phyloP scores from a whole-genome alignment of 208 protist species.

The Acanthamoeba castellanii region DNA sequence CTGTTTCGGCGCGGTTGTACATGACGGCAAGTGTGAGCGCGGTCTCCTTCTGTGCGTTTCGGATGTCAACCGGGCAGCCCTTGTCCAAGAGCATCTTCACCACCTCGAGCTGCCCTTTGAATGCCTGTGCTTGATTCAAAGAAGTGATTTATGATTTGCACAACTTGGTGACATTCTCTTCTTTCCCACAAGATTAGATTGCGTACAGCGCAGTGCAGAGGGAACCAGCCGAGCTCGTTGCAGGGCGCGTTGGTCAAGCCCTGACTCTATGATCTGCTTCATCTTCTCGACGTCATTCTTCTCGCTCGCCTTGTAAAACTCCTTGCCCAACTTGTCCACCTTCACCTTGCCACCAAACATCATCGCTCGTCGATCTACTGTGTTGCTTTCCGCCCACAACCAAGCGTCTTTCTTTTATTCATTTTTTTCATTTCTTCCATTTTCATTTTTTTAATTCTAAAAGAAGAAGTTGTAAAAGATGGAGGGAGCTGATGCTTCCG shows the following conservation, averaged over 20 bases:
- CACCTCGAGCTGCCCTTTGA: slow-evolving; percentile 1
- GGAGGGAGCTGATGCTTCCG: background rate
- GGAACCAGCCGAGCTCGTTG: background rate
- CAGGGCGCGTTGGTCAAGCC: background rate
- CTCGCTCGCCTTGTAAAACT: background rate
- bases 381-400: too few relatives aligned
- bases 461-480: background rate
- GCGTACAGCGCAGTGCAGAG: background rate
- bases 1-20: slow-evolving; percentile 12
- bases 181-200: too few relatives aligned
- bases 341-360: background rate
- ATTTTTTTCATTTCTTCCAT: too few relatives aligned
- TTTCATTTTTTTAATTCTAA: background rate
- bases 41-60: slow-evolving; percentile 13
- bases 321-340: background rate
- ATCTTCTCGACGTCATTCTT: background rate
- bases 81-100: background rate
- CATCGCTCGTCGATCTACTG: background rate
- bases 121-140: background rate
- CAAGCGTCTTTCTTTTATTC: background rate
- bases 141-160: background rate
- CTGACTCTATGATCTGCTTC: background rate
- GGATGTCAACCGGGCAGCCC: background rate
- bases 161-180: too few relatives aligned
- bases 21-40: slow-evolving; percentile 22